These are phyloP conservation scores for Cydonia oblonga DNA, from an alignment of 331 rosid species.

Conservation along the genomic window DNA sequence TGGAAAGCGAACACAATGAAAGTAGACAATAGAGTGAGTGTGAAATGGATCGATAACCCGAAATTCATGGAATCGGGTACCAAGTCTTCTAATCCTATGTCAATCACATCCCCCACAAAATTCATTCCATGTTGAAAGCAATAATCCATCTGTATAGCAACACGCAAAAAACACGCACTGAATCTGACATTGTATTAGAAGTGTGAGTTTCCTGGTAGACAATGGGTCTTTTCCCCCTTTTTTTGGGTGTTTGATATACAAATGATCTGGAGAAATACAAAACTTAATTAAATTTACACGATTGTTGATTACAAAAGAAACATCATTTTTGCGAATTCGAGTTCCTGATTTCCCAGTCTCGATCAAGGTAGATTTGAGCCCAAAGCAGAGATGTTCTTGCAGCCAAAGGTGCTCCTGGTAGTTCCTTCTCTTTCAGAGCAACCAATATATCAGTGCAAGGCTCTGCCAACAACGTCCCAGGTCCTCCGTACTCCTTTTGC, in stretches of 20 bases:
- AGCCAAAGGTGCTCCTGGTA: slow-evolving; percentile 67
- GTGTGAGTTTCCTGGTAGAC: background rate
- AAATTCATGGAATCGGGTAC: slow-evolving; percentile 21
- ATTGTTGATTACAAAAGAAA: background rate
- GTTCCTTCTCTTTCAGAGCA: slow-evolving; percentile 48
- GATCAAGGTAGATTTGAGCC: slow-evolving; percentile 58
- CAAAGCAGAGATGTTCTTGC: slow-evolving; percentile 57
- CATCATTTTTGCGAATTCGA: slow-evolving; percentile 19
- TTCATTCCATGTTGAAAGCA: slow-evolving; percentile 28
- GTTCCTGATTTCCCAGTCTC: slow-evolving; percentile 60
- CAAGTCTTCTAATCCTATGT: slow-evolving; percentile 33
- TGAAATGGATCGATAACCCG: slow-evolving; percentile 12
- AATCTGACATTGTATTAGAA: slow-evolving; percentile 17
- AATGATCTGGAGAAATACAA: background rate
- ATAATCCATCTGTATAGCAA: slow-evolving; percentile 31
- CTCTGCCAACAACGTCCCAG: slow-evolving; percentile 68
- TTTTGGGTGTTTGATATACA: background rate
- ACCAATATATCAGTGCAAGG: slow-evolving; percentile 71
- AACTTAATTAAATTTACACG: background rate
- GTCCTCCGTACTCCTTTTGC: slow-evolving; percentile 60
- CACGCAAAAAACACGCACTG: slow-evolving; percentile 16
- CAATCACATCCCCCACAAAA: slow-evolving; percentile 15
- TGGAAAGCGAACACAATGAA: slow-evolving; percentile 1
- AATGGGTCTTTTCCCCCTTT: background rate
- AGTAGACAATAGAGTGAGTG: slow-evolving; percentile 13